Evolutionary conservation across 352 stramenopile species (phyloP).

Genomic region (Phytophthora vignae): DNA sequence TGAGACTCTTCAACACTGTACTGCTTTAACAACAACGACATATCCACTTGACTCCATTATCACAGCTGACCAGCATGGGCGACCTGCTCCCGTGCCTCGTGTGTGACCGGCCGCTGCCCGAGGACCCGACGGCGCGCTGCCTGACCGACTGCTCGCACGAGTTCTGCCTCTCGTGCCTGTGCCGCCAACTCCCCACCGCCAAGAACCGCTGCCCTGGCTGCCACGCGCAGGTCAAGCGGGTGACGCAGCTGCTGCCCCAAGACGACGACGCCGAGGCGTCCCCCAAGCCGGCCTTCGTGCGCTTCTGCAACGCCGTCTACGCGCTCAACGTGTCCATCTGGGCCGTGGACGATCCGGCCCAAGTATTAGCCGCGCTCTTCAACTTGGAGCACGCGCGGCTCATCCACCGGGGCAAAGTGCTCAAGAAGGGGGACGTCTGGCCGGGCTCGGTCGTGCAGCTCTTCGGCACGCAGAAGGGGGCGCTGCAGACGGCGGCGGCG

Average conservation of each 20-base stretch:
- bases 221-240: conserved; percentile 58
- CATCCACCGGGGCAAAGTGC: conserved; percentile 81
- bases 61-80: conserved; percentile 11
- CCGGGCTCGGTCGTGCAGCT: conserved; percentile 84
- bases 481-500: conserved; percentile 20
- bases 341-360: conserved; percentile 73
- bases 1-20: not conserved
- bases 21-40: not conserved
- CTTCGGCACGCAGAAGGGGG: conserved; percentile 70
- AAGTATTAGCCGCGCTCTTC: conserved; percentile 71
- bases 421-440: conserved; percentile 88
- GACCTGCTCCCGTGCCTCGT: conserved; percentile 57
- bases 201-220: conserved; percentile 83
- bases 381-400: conserved; percentile 79
- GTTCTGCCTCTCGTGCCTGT: conserved; percentile 82
- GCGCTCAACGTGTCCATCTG: conserved; percentile 83
- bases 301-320: conserved; percentile 86
- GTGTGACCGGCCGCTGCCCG: conserved; percentile 54
- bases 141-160: conserved; percentile 85
- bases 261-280: not conserved
- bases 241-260: conserved; percentile 59
- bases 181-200: conserved; percentile 47
- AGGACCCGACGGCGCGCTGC: conserved; percentile 48
- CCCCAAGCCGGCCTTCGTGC: conserved; percentile 60
- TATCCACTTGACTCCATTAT: not conserved